Evolutionary conservation across 768 basidiomycete genomes (phyloP).

Genomic region (Pulveroboletus ravenelii): DNA sequence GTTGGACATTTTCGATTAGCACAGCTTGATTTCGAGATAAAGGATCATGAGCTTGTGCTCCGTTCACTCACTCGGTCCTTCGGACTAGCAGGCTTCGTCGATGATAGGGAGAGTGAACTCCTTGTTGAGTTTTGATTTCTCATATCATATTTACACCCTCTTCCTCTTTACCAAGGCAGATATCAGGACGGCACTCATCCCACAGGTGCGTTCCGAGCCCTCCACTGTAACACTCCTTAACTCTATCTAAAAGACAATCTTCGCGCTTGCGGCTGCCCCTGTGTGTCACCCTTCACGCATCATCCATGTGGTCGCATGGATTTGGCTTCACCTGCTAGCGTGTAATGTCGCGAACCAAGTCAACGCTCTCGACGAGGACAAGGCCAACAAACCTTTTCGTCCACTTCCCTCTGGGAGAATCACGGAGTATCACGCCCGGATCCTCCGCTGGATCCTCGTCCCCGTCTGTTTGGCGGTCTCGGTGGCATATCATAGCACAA

Average conservation of each 20-base stretch:
- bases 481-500: constrained; percentile 19
- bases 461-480: constrained; percentile 32
- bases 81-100: neutral
- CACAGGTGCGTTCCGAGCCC: constrained; percentile 9
- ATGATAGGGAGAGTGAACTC: neutral
- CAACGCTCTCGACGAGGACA: constrained; percentile 36
- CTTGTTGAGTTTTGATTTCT: neutral
- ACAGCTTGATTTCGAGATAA: neutral
- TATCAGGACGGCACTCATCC: constrained; percentile 15
- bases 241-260: constrained; percentile 24
- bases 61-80: neutral
- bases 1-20: no score
- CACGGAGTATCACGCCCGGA: constrained; percentile 27
- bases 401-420: constrained; percentile 41
- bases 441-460: constrained; percentile 34
- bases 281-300: constrained; percentile 7
- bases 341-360: constrained; percentile 40
- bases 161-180: constrained; percentile 24
- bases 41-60: neutral
- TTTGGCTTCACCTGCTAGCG: constrained; percentile 40
- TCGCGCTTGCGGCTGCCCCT: constrained; percentile 26
- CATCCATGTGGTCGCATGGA: constrained; percentile 33
- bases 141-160: constrained; percentile 17
- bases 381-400: constrained; percentile 37
- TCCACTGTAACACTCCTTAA: neutral